Evolutionary conservation across 768 basidiomycete species (phyloP), one percentile per base, ranked within the genome.

Genomic region (Amanita pallidorosea): DNA sequence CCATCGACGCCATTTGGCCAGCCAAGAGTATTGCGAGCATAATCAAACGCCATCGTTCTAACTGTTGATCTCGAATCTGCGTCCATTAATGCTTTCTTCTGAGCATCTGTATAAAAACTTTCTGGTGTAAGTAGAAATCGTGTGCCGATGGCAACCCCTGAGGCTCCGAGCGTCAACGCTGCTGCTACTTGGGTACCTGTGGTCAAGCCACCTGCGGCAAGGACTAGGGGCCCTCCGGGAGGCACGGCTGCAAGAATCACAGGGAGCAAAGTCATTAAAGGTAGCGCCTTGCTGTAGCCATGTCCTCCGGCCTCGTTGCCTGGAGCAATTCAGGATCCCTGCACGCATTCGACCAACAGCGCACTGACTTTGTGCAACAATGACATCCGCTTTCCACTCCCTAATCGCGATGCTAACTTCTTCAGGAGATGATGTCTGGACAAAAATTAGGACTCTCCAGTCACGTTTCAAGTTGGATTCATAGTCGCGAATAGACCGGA

Each of bases 291-390:
- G 18, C 65, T 55, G 43, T 72, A 65, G 6, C 85, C 87, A 64
- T 91, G 89, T 23, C 89, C 89, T 7, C 89, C 89, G 35, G 85
- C 77, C 65, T 92, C 89, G 51, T 71, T 77, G 4, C 88, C 88
- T 90, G 51, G n/a, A 38, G 11, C 3, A 37, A 40, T 15, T 48
- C 27, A 31, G 29, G 40, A n/a, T 37, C 31, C 50, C 43, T 51
- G 36, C 52, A 38, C 53, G 42, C 47, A 17, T 41, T 49, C 37
- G 42, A 25, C 18, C 22, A 31, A 33, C 49, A 45, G 15, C 46
- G 42, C 23, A 45, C 47, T 38, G 48, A 85, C 89, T 87, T 79
- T 92, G 89, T 2, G 78, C 83, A 15, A 92, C 80, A 50, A 92
- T 64, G 34, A 81, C 76, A 61, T 92, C 89, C 7, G 71, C 79